A percentile compares a stretch with the other conserved stretches of the same genome.
Conservation (phyloP, 2,329 filamentous ascomycete species). For the Penicillium concentricum region DNA sequence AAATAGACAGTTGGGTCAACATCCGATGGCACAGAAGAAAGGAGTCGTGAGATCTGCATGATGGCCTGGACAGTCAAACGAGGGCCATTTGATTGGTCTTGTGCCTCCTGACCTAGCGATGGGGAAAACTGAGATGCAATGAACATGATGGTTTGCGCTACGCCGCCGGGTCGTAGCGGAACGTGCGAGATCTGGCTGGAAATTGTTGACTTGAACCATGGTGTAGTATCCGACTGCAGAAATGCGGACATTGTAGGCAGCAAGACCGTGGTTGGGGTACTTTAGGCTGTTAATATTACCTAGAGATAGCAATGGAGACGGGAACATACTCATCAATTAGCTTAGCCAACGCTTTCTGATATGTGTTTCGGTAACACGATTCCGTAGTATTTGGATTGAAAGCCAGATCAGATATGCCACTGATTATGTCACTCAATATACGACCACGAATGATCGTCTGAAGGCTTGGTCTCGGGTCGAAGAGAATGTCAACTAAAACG, state of each 20-base stretch:
- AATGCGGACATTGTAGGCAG: constrained; percentile 40
- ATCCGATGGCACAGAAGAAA: constrained; percentile 43
- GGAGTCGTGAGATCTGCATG: constrained; percentile 44
- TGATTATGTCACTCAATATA: constrained; percentile 43
- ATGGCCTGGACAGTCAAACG: constrained; percentile 45
- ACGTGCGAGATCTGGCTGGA: constrained; percentile 39
- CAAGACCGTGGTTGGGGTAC: constrained; percentile 37
- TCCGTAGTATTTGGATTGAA: constrained; percentile 34
- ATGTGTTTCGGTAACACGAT: constrained; percentile 15
- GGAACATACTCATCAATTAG: constrained; percentile 37
- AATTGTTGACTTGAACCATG: constrained; percentile 42
- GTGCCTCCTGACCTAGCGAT: constrained; percentile 36
- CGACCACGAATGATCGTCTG: constrained; percentile 41
- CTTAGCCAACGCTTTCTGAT: constrained; percentile 26
- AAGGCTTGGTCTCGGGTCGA: constrained; percentile 36
- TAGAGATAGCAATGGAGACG: background rate
- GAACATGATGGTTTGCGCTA: constrained; percentile 44
- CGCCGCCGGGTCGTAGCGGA: constrained; percentile 41
- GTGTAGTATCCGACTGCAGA: constrained; percentile 34
- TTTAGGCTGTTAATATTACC: constrained; percentile 22
- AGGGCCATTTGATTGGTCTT: constrained; percentile 35
- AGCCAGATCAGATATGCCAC: constrained; percentile 38
- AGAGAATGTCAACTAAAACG: constrained; percentile 30
- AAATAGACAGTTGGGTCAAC: constrained; percentile 40
- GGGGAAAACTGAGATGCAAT: constrained; percentile 44